phyloP scores from a whole-genome alignment of 306 rosid genomes.

The Argentina anserina region DNA sequence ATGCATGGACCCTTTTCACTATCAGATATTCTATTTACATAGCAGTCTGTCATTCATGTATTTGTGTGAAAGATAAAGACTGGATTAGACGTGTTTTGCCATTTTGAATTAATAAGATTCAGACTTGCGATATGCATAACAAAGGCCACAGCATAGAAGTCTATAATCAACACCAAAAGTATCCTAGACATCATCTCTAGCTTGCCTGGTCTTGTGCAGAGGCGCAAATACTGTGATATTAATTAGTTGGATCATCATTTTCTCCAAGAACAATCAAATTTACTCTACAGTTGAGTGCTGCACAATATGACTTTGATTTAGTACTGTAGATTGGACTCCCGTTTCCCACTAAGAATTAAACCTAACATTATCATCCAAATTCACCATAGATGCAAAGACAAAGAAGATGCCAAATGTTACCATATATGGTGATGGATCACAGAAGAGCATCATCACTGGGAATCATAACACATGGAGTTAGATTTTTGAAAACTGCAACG shows the following conservation, averaged over 20 bases:
- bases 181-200: too few species aligned
- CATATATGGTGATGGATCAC: slow-evolving; percentile 89
- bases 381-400: background rate
- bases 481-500: slow-evolving; percentile 62
- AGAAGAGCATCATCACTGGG: slow-evolving; percentile 74
- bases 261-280: background rate
- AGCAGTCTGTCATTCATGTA: too few species aligned
- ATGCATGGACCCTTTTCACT: too few species aligned
- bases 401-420: slow-evolving; percentile 65
- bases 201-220: background rate
- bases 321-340: background rate
- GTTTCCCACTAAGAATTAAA: background rate
- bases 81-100: too few species aligned
- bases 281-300: background rate
- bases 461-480: slow-evolving; percentile 63
- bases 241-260: background rate
- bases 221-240: background rate
- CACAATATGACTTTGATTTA: background rate
- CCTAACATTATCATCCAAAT: background rate
- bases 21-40: too few species aligned
- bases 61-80: too few species aligned
- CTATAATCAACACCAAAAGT: too few species aligned
- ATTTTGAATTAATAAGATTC: too few species aligned
- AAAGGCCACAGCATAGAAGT: too few species aligned
- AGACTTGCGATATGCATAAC: too few species aligned